These are phyloP conservation scores for Paratinospora sagittata DNA, from an alignment of 164 flowering plant genomes.

Conservation along the genomic window DNA sequence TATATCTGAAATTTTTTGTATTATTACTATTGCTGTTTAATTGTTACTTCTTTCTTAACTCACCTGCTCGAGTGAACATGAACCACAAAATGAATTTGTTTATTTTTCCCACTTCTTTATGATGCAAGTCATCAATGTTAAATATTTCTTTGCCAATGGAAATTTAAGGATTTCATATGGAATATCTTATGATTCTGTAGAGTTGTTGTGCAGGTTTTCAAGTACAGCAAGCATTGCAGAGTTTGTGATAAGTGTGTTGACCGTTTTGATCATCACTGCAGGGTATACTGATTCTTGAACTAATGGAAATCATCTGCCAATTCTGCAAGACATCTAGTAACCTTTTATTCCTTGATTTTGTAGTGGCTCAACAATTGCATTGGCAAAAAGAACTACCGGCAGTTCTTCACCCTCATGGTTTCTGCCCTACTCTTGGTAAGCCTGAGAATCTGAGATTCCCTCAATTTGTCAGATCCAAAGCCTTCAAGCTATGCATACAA, in stretches of 20 bases:
- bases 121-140: background rate
- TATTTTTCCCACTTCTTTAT: background rate
- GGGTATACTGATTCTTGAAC: conserved; percentile 47
- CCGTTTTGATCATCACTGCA: conserved; percentile 96
- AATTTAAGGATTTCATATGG: background rate
- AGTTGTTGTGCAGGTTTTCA: conserved; percentile 62
- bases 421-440: conserved; percentile 89
- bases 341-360: conserved; percentile 27
- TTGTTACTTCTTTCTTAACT: background rate
- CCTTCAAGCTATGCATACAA: background rate
- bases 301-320: background rate
- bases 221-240: conserved; percentile 98
- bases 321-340: conserved; percentile 9
- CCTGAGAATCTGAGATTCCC: conserved; percentile 13
- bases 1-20: no score
- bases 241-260: conserved; percentile 99
- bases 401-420: conserved; percentile 91
- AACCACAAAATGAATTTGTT: no score
- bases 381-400: conserved; percentile 79
- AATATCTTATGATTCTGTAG: background rate
- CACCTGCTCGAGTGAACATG: no score
- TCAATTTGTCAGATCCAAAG: background rate
- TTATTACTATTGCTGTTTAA: background rate
- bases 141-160: background rate
- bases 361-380: conserved; percentile 99